Conservation (phyloP, 495 filamentous ascomycete genomes). For the Melanomma pulvis-pyrius region DNA sequence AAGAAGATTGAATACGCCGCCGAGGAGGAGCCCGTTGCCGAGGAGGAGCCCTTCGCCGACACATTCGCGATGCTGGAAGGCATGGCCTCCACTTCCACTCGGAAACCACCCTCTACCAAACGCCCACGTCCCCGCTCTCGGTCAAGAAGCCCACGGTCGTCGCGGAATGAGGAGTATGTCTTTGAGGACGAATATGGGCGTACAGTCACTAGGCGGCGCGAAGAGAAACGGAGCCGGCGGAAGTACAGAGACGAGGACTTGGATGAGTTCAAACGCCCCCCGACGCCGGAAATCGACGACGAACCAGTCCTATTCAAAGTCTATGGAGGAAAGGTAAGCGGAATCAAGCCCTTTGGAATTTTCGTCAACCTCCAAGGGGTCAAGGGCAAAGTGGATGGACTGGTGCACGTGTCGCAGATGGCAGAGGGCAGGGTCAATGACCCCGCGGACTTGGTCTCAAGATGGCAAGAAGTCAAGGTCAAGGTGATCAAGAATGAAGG, state of each 20-base stretch:
- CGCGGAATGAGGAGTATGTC: conserved; percentile 57
- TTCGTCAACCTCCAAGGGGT: conserved; percentile 93
- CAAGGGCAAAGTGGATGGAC: conserved; percentile 83
- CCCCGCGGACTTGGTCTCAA: conserved; percentile 80
- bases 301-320: conserved; percentile 81
- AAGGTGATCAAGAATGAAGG: conserved; percentile 89
- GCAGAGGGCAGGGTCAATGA: conserved; percentile 88
- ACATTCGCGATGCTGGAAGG: conserved; percentile 89
- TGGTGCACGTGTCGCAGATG: conserved; percentile 97
- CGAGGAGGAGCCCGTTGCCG: conserved; percentile 31
- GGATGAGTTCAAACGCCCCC: conserved; percentile 68
- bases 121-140: conserved; percentile 48
- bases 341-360: conserved; percentile 91
- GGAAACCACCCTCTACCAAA: conserved; percentile 16
- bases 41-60: conserved; percentile 79
- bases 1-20: conserved; percentile 59
- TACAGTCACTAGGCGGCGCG: conserved; percentile 47
- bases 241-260: conserved; percentile 57
- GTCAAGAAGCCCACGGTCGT: conserved; percentile 52
- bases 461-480: conserved; percentile 84
- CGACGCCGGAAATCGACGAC: conserved; percentile 79
- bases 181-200: conserved; percentile 65
- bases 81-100: conserved; percentile 68
- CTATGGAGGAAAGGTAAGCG: conserved; percentile 86
- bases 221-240: conserved; percentile 40